Percentiles rank a stretch among this genome's conserved stretches.
These are phyloP conservation scores for Pyrenophora graminea DNA, from an alignment of 2,329 filamentous ascomycete genomes.

Conservation along the genomic window DNA sequence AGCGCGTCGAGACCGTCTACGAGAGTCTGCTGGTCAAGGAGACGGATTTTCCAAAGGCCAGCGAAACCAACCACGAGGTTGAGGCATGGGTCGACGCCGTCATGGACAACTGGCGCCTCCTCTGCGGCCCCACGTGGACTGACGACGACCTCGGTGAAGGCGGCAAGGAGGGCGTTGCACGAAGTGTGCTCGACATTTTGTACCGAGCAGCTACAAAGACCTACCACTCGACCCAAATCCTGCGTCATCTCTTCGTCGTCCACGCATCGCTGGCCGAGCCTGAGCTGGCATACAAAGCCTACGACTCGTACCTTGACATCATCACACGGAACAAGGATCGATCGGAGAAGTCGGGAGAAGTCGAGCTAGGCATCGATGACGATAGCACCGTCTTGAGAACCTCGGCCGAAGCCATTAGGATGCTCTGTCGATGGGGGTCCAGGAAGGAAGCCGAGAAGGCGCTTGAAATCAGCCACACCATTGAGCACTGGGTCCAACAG, in stretches of 20 bases:
- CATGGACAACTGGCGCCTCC: slow-evolving; percentile 80
- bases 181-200: slow-evolving; percentile 78
- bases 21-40: slow-evolving; percentile 78
- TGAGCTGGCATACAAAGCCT: slow-evolving; percentile 85
- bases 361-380: slow-evolving; percentile 73
- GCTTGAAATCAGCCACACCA: slow-evolving; percentile 67
- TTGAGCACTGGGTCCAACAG: slow-evolving; percentile 76
- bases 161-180: slow-evolving; percentile 74
- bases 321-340: slow-evolving; percentile 83
- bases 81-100: slow-evolving; percentile 81
- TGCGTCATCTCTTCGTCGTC: slow-evolving; percentile 84
- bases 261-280: slow-evolving; percentile 90
- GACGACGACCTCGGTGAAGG: slow-evolving; percentile 81
- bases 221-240: slow-evolving; percentile 88
- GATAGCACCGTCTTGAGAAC: slow-evolving; percentile 78
- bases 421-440: slow-evolving; percentile 82
- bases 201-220: slow-evolving; percentile 92
- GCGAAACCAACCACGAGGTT: slow-evolving; percentile 75
- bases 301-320: slow-evolving; percentile 90
- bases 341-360: slow-evolving; percentile 72
- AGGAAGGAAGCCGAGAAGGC: slow-evolving; percentile 78
- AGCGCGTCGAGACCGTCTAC: slow-evolving; percentile 77
- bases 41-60: slow-evolving; percentile 81
- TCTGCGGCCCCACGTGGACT: slow-evolving; percentile 79
- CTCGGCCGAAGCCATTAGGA: slow-evolving; percentile 75